Percentiles rank a stretch among this genome's conserved stretches.
phyloP scores from a whole-genome alignment of 2,329 filamentous ascomycete genomes.

The Talaromyces funiculosus region DNA sequence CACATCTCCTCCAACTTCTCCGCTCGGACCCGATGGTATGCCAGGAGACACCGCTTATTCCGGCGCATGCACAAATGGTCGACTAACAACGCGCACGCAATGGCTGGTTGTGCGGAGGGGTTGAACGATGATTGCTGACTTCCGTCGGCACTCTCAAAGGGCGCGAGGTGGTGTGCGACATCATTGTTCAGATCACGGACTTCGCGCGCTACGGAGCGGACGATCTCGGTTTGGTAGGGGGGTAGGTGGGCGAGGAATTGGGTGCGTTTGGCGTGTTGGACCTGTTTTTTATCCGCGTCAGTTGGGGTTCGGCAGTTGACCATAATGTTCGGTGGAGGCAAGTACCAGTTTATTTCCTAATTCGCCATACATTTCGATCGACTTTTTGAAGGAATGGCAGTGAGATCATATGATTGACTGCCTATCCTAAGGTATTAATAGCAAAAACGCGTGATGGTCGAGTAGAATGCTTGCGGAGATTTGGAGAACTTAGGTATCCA shows the following conservation, averaged over 20 bases:
- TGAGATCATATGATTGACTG: neutral
- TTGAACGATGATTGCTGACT: slow-evolving; percentile 58
- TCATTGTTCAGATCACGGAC: slow-evolving; percentile 90
- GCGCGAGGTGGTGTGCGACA: slow-evolving; percentile 69
- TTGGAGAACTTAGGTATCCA: neutral
- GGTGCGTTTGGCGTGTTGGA: slow-evolving; percentile 92
- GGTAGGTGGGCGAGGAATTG: slow-evolving; percentile 81
- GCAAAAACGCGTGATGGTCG: neutral
- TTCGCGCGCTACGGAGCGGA: slow-evolving; percentile 81
- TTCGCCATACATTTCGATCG: slow-evolving; percentile 71
- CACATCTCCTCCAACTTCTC: slow-evolving; percentile 91
- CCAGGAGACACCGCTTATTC: slow-evolving; percentile 91
- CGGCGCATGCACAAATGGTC: slow-evolving; percentile 92
- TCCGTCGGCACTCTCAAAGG: slow-evolving; percentile 57
- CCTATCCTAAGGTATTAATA: neutral
- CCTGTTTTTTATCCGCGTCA: slow-evolving; percentile 50
- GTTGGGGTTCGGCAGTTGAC: neutral
- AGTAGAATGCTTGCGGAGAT: neutral
- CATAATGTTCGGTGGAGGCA: neutral
- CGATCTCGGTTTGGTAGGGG: slow-evolving; percentile 85
- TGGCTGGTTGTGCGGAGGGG: slow-evolving; percentile 72
- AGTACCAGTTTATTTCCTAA: slow-evolving; percentile 75
- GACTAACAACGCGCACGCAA: slow-evolving; percentile 82
- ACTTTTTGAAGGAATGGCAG: neutral
- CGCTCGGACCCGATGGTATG: slow-evolving; percentile 84